phyloP scores from a whole-genome alignment of 2,329 filamentous ascomycete genomes.

The Endocalyx cinctus region DNA sequence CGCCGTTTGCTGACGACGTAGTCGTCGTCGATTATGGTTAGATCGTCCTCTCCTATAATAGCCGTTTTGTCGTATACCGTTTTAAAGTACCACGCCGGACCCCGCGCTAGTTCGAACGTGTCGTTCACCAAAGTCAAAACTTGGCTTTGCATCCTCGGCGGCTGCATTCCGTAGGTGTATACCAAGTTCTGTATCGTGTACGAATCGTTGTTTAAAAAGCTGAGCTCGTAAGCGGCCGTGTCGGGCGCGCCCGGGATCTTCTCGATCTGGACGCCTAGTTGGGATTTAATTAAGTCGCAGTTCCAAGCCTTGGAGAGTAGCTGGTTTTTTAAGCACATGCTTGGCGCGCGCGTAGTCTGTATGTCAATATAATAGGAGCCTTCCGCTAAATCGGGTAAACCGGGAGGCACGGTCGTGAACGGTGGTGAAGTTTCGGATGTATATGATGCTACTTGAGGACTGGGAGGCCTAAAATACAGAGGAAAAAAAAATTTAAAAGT shows the following conservation, averaged over 20 bases:
- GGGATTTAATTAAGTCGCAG: conserved; percentile 49
- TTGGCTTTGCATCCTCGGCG: conserved; percentile 38
- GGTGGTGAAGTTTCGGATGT: conserved; percentile 45
- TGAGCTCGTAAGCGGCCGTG: conserved; percentile 36
- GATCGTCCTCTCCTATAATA: conserved; percentile 42
- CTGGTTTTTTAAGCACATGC: conserved; percentile 53
- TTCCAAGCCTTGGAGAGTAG: conserved; percentile 57
- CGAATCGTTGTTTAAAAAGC: conserved; percentile 34
- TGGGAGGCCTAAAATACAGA: no score
- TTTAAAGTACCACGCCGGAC: conserved; percentile 52
- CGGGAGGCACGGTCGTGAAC: conserved; percentile 44
- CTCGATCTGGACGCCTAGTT: conserved; percentile 39
- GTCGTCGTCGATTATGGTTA: conserved; percentile 10
- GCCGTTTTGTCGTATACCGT: conserved; percentile 53
- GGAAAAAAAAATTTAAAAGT: no score
- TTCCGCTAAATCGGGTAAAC: conserved; percentile 47
- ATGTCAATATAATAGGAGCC: conserved; percentile 55
- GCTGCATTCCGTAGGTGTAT: conserved; percentile 51
- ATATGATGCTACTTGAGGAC: conserved; percentile 9
- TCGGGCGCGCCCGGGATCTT: conserved; percentile 19
- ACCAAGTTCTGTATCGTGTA: conserved; percentile 29
- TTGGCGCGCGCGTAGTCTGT: conserved; percentile 43
- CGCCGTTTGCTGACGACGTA: conserved; percentile 13
- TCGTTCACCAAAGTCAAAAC: conserved; percentile 48
- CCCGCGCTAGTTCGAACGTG: conserved; percentile 40